Conservation (phyloP, 495 filamentous ascomycete genomes). For the Penicillium paradoxum region DNA sequence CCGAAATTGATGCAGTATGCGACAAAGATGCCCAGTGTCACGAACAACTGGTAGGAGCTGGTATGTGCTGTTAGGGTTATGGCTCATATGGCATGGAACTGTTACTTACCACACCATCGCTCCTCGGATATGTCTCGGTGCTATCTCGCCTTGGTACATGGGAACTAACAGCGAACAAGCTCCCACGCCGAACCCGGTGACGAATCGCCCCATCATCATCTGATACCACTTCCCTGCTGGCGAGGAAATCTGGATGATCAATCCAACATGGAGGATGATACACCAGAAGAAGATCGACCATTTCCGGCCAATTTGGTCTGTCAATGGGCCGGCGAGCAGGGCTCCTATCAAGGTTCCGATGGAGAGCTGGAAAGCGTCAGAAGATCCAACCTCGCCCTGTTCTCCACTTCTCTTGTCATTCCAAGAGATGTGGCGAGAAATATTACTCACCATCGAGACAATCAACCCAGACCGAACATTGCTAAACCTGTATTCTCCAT, state of each 20-base stretch:
- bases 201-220: constrained; percentile 45
- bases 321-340: constrained; percentile 48
- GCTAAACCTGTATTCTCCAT: constrained; percentile 37
- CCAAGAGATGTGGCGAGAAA: background rate
- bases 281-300: constrained; percentile 48
- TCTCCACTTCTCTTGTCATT: background rate
- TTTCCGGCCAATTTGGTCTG: constrained; percentile 46
- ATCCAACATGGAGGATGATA: constrained; percentile 57
- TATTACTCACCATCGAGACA: constrained; percentile 38
- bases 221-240: constrained; percentile 44
- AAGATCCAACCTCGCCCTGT: background rate
- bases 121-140: constrained; percentile 58
- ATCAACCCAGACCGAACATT: constrained; percentile 51
- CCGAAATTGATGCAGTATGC: constrained; percentile 77
- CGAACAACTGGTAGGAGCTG: constrained; percentile 71
- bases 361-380: constrained; percentile 34
- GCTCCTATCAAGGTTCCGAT: constrained; percentile 65
- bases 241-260: constrained; percentile 59
- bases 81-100: background rate
- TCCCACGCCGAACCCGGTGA: constrained; percentile 63
- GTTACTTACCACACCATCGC: constrained; percentile 51
- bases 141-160: constrained; percentile 63
- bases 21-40: constrained; percentile 77
- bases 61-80: background rate
- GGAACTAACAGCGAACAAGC: constrained; percentile 62